Evolutionary conservation across 2,329 filamentous ascomycete genomes (phyloP).

Genomic region (Neonectria coccinea): DNA sequence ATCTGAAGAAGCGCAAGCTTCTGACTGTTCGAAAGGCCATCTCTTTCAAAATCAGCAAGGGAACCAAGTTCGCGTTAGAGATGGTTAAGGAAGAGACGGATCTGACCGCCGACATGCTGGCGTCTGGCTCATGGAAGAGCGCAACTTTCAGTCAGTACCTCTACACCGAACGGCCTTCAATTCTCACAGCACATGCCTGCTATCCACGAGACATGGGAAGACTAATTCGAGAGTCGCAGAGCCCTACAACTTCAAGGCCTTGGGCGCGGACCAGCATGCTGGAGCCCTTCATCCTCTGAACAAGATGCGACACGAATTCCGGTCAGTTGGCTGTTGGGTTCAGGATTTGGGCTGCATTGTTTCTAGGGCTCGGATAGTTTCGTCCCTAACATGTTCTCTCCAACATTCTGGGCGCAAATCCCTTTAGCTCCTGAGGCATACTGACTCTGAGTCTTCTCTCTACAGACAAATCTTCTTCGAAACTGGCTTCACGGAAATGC

Average conservation of each 20-base stretch:
- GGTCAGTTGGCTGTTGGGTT: slow-evolving; percentile 49
- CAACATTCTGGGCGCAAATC: background rate
- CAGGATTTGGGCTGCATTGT: background rate
- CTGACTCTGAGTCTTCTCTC: slow-evolving; percentile 2
- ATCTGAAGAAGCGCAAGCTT: slow-evolving; percentile 93
- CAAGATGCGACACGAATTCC: slow-evolving; percentile 95
- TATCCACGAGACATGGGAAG: no score
- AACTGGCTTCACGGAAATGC: slow-evolving; percentile 99
- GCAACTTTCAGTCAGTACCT: slow-evolving; percentile 79
- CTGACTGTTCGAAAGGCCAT: slow-evolving; percentile 86
- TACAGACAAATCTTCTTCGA: slow-evolving; percentile 91
- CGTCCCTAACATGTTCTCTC: background rate
- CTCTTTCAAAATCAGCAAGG: slow-evolving; percentile 86
- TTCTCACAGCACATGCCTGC: background rate
- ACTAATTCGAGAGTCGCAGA: slow-evolving; percentile 52
- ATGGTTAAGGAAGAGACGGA: slow-evolving; percentile 95
- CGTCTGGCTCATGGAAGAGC: slow-evolving; percentile 89
- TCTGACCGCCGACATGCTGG: slow-evolving; percentile 91
- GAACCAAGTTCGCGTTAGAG: slow-evolving; percentile 87
- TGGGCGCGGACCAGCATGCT: slow-evolving; percentile 71
- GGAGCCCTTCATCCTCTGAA: slow-evolving; percentile 79
- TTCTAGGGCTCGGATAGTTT: background rate
- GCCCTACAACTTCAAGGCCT: slow-evolving; percentile 80
- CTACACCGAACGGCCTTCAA: slow-evolving; percentile 65
- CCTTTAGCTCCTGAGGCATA: background rate